These are phyloP conservation scores for Colletotrichum neosansevieriae DNA, from an alignment of 2,329 filamentous ascomycete genomes.

Conservation along the genomic window DNA sequence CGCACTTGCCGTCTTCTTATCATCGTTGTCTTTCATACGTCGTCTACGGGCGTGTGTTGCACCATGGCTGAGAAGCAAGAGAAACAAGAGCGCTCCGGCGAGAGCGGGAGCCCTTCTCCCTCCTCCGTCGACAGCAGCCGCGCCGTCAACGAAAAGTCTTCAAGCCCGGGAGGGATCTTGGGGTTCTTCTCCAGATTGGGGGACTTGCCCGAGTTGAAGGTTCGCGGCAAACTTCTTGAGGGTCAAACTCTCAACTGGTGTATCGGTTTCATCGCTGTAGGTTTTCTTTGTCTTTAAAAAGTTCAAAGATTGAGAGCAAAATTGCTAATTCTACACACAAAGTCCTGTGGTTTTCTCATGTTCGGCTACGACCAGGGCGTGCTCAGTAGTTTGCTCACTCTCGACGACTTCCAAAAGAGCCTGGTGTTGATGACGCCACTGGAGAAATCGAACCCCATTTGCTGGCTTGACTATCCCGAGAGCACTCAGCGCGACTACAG, in stretches of 20 bases:
- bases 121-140: slow-evolving; percentile 30
- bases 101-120: slow-evolving; percentile 21
- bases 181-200: slow-evolving; percentile 42
- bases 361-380: slow-evolving; percentile 48
- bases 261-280: slow-evolving; percentile 45
- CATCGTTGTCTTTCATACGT: background rate
- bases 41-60: background rate
- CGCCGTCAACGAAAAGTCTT: slow-evolving; percentile 10
- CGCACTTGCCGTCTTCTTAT: no score
- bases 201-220: slow-evolving; percentile 44
- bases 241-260: slow-evolving; percentile 44
- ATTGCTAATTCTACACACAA: background rate
- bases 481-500: slow-evolving; percentile 40
- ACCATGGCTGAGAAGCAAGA: slow-evolving; percentile 35
- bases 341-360: slow-evolving; percentile 46
- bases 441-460: slow-evolving; percentile 43
- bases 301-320: no score
- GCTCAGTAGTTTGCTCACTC: slow-evolving; percentile 45
- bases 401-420: slow-evolving; percentile 46
- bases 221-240: slow-evolving; percentile 43
- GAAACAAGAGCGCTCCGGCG: slow-evolving; percentile 26
- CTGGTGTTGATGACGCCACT: slow-evolving; percentile 45
- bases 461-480: slow-evolving; percentile 43
- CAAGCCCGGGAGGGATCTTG: slow-evolving; percentile 19
- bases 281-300: no score